phyloP scores from a whole-genome alignment of 192 early-diverging fungal species.

The Backusella morwellensis region DNA sequence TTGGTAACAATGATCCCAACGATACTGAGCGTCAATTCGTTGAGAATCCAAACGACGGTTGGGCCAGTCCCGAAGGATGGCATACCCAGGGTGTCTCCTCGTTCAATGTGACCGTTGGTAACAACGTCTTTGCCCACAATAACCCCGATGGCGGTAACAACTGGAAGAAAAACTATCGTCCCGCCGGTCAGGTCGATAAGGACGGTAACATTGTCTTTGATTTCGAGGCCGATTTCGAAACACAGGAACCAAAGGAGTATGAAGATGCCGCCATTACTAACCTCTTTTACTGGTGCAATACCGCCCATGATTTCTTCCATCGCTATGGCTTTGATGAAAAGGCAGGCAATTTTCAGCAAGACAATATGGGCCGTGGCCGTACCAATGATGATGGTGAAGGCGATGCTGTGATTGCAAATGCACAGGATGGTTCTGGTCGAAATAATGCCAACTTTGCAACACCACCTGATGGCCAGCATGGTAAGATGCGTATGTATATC shows the following conservation, averaged over 20 bases:
- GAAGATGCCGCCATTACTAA: conserved; percentile 78
- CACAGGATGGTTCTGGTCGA: conserved; percentile 86
- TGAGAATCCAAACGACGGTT: conserved; percentile 46
- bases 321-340: conserved; percentile 90
- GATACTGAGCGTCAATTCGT: conserved; percentile 60
- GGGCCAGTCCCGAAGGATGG: conserved; percentile 71
- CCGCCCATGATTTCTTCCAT: conserved; percentile 85
- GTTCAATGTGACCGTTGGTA: conserved; percentile 77
- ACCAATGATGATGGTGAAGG: conserved; percentile 26
- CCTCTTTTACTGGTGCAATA: conserved; percentile 92
- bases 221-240: conserved; percentile 62
- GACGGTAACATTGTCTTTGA: conserved; percentile 63
- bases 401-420: conserved; percentile 87
- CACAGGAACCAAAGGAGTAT: conserved; percentile 63
- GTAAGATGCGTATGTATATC: conserved; percentile 93
- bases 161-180: conserved; percentile 79
- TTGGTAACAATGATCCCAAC: conserved; percentile 75
- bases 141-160: conserved; percentile 69
- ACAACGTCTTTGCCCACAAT: conserved; percentile 90
- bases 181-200: conserved; percentile 51
- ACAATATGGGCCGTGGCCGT: conserved; percentile 75
- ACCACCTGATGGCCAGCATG: conserved; percentile 86
- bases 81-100: conserved; percentile 50
- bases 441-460: conserved; percentile 97
- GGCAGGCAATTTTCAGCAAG: conserved; percentile 92